Conservation (phyloP, 768 basidiomycete species). For the Tulasnella sp. region DNA sequence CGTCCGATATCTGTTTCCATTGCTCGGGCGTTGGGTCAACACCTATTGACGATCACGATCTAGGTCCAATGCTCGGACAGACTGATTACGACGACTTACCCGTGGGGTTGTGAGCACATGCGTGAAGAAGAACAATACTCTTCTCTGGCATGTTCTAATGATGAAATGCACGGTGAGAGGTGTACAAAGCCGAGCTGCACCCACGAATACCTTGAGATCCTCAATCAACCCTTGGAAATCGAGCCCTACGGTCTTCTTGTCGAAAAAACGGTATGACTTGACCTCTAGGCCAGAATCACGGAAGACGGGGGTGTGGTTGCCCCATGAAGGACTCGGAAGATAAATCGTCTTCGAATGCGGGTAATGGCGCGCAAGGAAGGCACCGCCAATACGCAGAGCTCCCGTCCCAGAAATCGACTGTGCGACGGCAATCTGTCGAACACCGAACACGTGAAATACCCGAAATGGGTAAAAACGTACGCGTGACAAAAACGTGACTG, state of each 20-base stretch:
- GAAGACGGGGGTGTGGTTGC: constrained; percentile 60
- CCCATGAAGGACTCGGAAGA: constrained; percentile 90
- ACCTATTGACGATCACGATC: constrained; percentile 28
- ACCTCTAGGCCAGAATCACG: constrained; percentile 87
- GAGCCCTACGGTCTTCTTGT: constrained; percentile 81
- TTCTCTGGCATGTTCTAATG: constrained; percentile 54
- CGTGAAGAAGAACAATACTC: constrained; percentile 82
- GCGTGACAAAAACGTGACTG: neutral
- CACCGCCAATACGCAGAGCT: constrained; percentile 88
- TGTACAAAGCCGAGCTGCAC: neutral
- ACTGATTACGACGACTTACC: neutral
- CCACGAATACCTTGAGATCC: constrained; percentile 55
- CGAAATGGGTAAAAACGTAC: neutral
- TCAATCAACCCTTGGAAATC: constrained; percentile 85
- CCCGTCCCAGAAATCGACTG: constrained; percentile 98
- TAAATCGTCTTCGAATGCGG: constrained; percentile 80
- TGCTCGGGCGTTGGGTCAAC: constrained; percentile 88
- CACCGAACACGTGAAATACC: neutral
- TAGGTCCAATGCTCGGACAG: no score
- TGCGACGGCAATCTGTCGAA: constrained; percentile 58
- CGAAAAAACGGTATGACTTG: constrained; percentile 84
- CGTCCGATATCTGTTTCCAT: constrained; percentile 81
- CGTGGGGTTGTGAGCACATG: constrained; percentile 94
- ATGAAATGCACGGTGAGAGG: neutral
- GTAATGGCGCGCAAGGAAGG: constrained; percentile 82